Conservation (phyloP, 2,329 filamentous ascomycete genomes). For the Myriosclerotinia curreyana region DNA sequence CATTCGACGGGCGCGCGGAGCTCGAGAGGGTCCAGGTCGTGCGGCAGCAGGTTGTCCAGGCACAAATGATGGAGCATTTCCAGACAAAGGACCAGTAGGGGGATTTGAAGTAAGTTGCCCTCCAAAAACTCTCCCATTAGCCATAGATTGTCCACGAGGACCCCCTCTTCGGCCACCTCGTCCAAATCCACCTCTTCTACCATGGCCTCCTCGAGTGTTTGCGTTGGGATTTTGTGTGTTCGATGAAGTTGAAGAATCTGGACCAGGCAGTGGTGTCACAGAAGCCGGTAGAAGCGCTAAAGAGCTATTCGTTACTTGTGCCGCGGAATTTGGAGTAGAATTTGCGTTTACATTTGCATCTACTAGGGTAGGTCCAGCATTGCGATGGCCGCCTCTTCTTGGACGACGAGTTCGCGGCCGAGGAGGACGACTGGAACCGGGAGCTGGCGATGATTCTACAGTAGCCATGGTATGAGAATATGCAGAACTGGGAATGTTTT, state of each 20-base stretch:
- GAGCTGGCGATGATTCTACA: constrained; percentile 24
- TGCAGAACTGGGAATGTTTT: neutral
- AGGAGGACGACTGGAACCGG: constrained; percentile 27
- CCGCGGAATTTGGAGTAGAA: constrained; percentile 4
- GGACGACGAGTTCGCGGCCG: constrained; percentile 31
- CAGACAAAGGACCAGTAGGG: constrained; percentile 42
- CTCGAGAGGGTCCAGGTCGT: constrained; percentile 39
- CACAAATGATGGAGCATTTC: constrained; percentile 50
- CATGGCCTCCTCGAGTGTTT: constrained; percentile 32
- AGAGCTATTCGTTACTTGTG: constrained; percentile 25
- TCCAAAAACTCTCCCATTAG: constrained; percentile 42
- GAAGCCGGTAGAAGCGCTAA: constrained; percentile 29
- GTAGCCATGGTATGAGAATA: constrained; percentile 28
- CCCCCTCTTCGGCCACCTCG: constrained; percentile 33
- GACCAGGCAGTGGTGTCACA: constrained; percentile 20
- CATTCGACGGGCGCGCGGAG: constrained; percentile 40
- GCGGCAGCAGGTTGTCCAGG: constrained; percentile 37
- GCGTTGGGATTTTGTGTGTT: constrained; percentile 22
- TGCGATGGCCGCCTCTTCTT: constrained; percentile 32
- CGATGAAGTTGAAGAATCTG: constrained; percentile 12
- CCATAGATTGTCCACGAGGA: constrained; percentile 32
- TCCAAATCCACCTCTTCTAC: constrained; percentile 32
- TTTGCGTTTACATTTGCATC: constrained; percentile 5
- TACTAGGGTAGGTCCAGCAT: constrained; percentile 22
- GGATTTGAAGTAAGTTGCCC: constrained; percentile 42